Evolutionary conservation across 2,329 filamentous ascomycete species (phyloP), one percentile per base, ranked within the genome.

Genomic region (Daldinia sp.): DNA sequence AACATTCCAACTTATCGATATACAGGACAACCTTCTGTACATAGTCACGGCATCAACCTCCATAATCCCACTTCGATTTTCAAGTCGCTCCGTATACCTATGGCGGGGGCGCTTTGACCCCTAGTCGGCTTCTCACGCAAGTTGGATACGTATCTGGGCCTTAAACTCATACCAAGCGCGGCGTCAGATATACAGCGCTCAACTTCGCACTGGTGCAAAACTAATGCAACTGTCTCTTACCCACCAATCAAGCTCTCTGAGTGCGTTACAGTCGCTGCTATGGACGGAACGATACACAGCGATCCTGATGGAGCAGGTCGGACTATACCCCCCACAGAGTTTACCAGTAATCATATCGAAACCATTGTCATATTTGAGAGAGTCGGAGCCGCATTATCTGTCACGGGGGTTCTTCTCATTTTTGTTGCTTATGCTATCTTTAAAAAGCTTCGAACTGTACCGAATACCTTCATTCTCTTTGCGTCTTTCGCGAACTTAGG

Each of bases 391-490:
- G 79, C 79, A 11, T 68, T 87, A 60, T 87, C 84, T 19, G 71
- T 87, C 56, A 67, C 82, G 4, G 81, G 82, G 2, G 81, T 87
- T 9, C 58, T 81, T 21, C 73, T 82, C 27, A 83, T 87, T 57
- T 82, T 87, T 62, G 39, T 84, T 61, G 81, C 84, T 10, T 88
- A 83, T 61, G 78, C 75, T 10, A 50, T 80, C 1, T 83, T 83
- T 50, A 85, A 81, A 52, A 77, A 82, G 2, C 78, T 86, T 15
- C 82, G 85, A 11, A 86, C 85, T 17, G 82, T 88, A 0, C 85
- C 85, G 13, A 87, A 87, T 69, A 85, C 84, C 1, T 88, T 88
- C 65, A 87, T 88, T 51, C 78, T 87, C 21, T 87, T 87, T 68
- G 85, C 85, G 4, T 87, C 85, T 17, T 78, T 87, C 23, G 82